Evolutionary conservation across 306 rosid species (phyloP), one percentile per base, ranked within the genome.

Genomic region (Malus orientalis): DNA sequence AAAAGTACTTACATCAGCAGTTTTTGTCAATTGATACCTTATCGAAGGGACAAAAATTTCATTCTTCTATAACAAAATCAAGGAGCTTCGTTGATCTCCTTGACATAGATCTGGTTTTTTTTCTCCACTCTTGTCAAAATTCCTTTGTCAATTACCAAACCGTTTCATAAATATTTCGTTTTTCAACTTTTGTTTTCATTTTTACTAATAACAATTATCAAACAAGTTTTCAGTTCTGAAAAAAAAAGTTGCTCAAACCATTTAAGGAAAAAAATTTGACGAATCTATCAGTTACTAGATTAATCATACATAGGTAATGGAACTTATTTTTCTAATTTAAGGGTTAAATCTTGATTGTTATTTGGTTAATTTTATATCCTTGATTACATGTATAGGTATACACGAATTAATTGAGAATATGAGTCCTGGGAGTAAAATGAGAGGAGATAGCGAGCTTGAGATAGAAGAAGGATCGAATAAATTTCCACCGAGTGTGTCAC

Each of bases 341-440:
- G 29, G 15, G 62, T 58, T 58, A 13, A 22, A 22, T 60, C 15
- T 45, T 30, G 13, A 44, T 47, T 2, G 0, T 36, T 57, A 45
- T 19, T 14, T 15, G 6, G 22, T 19, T 23, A 42, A 32, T 49
- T 11, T 51, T 55, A 72, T 55, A 5, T 53, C 3, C 9, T 2
- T 25, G 29, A 51, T 19, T 55, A 42, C 40, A 38, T 58, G 55
- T 76, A 73, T 73, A 90, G 87, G 86, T 36, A 79, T 86, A 72
- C 84, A 79, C 70, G 95, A 88, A 67, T 67, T 83, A 40, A 85
- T 82, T 59, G 86, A 83, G 64, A 86, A 85, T 60, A 84, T 88
- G 90, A 85, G 96, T 75, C 88, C 93, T 6, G 93, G 84, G 58
- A 86, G 84, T 30, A 86, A 89, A 73, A 81, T 40, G 68, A 74